Conservation (phyloP, 768 basidiomycete species). For the Pleurotus ostreatus region DNA sequence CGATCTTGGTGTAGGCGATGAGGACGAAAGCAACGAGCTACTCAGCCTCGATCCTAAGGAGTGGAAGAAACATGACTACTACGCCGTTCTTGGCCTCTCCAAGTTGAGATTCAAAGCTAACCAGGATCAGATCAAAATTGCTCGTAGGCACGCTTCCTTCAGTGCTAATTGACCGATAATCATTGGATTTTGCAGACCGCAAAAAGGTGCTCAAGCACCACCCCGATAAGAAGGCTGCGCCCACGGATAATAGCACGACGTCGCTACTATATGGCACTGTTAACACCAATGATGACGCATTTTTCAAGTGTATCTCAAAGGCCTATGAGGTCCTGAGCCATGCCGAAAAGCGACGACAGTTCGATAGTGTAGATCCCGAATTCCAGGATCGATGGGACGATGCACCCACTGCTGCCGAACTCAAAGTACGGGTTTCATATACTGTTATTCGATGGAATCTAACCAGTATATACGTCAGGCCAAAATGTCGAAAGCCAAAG, state of each 20-base stretch:
- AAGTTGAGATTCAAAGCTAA: conserved; percentile 84
- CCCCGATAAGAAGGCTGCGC: conserved; percentile 85
- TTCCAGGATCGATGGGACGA: conserved; percentile 75
- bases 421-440: conserved; percentile 36
- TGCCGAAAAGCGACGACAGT: conserved; percentile 85
- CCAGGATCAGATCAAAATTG: conserved; percentile 91
- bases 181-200: conserved; percentile 58
- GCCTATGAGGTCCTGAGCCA: conserved; percentile 92
- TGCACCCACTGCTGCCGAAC: conserved; percentile 59
- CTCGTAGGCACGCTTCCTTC: conserved; percentile 60
- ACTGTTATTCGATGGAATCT: background rate
- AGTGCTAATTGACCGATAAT: background rate
- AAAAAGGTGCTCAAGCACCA: conserved; percentile 99
- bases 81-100: conserved; percentile 93
- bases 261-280: conserved; percentile 11
- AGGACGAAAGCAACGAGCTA: conserved; percentile 71
- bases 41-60: conserved; percentile 89
- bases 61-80: conserved; percentile 99
- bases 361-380: conserved; percentile 90
- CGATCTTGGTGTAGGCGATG: conserved; percentile 91
- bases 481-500: conserved; percentile 38
- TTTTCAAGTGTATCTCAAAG: conserved; percentile 99
- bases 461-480: conserved; percentile 24
- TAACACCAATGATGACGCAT: conserved; percentile 92
- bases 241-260: conserved; percentile 20